Evolutionary conservation across 805 yeast species (phyloP), one percentile per base, ranked within the genome.

Genomic region (Soucietia sequanensis): DNA sequence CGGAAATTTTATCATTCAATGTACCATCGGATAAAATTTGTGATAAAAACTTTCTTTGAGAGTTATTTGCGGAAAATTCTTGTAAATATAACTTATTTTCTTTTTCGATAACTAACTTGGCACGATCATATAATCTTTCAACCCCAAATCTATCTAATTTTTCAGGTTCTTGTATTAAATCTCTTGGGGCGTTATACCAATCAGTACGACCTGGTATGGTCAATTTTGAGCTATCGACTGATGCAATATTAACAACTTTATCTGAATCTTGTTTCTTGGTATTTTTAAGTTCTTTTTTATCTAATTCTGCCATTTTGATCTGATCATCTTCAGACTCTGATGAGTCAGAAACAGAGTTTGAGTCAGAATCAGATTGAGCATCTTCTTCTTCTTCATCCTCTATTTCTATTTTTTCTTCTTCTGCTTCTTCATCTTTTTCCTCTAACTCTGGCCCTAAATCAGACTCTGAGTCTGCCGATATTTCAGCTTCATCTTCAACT

Each of bases 1-100:
- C 96, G 31, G 96, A 86, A 36, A 93, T 85, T 65, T 93, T 89
- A 81, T 93, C 99, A 50, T 80, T 83, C 49, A 91, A 72, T 0
- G 99, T 93, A 85, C 99, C 99, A 46, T 80, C 83, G 5, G 89
- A 73, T 51, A 93, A 75, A 47, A 93, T 83, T 61, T 91, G 95
- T 1, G 91, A 76, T 70, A 88, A 78, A 59, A 91, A 91, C 70
- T 86, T 83, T 56, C 78, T 81, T 66, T 85, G 96, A 5, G 95
- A 84, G 25, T 83, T 79, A 37, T 81, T 76, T 44, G 80, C 80
- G 36, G 84, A 76, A 55, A 82, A 82, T 55, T 83, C 95, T 41
- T 80, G 81, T 42, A 77, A 72, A 56, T 85, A 91, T 0, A 70
- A 51, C 38, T 75, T 71, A 58, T 87, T 88, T 40, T 93, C 98